phyloP scores from a whole-genome alignment of 768 basidiomycete genomes.

The Asterophora parasitica region DNA sequence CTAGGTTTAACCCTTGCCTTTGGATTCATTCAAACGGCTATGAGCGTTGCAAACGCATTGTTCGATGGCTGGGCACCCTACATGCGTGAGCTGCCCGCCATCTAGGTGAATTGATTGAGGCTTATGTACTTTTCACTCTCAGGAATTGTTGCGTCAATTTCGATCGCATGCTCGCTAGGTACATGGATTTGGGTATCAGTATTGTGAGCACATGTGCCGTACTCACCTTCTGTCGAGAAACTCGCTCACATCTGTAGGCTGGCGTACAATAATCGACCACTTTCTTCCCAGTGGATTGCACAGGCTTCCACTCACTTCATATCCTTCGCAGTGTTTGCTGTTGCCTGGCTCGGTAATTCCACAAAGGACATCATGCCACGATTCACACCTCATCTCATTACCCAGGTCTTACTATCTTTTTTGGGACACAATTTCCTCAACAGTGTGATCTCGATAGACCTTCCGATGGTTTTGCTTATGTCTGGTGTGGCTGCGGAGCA shows the following conservation, averaged over 20 bases:
- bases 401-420: slow-evolving; percentile 5
- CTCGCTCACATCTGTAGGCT: slow-evolving; percentile 1
- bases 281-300: slow-evolving; percentile 15
- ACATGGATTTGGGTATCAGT: slow-evolving; percentile 9
- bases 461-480: slow-evolving; percentile 7
- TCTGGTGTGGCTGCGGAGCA: slow-evolving; percentile 8
- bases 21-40: slow-evolving; percentile 1
- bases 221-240: neutral
- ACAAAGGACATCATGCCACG: no score
- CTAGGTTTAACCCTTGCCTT: slow-evolving; percentile 7
- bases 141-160: slow-evolving; percentile 1
- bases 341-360: slow-evolving; percentile 12
- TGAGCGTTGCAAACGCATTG: neutral
- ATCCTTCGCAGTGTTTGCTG: slow-evolving; percentile 9
- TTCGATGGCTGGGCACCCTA: neutral
- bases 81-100: neutral
- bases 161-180: neutral
- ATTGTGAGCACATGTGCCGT: neutral
- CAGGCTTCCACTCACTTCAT: slow-evolving; percentile 13
- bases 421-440: slow-evolving; percentile 7
- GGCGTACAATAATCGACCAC: slow-evolving; percentile 14
- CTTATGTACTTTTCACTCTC: neutral
- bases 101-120: neutral
- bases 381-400: no score
- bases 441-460: slow-evolving; percentile 6